These are phyloP conservation scores for Dillenia turbinata DNA, from an alignment of 164 flowering plant genomes.

Conservation along the genomic window DNA sequence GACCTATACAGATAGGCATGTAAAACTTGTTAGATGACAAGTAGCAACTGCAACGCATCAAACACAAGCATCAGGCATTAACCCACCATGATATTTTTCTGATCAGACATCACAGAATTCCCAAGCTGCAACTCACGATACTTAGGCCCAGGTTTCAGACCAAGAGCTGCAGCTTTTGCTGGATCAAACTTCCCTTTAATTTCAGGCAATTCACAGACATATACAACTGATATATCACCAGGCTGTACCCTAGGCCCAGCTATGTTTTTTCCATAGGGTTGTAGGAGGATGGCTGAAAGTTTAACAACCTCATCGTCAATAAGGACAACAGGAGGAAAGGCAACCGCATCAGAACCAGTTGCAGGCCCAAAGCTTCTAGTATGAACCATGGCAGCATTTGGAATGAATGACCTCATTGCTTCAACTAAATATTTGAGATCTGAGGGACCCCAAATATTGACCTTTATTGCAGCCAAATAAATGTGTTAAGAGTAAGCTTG, in stretches of 20 bases:
- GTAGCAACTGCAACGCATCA: too few relatives aligned
- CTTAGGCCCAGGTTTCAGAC: slow-evolving; percentile 83
- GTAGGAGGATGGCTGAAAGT: slow-evolving; percentile 74
- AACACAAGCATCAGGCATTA: neutral
- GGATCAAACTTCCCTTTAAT: slow-evolving; percentile 89
- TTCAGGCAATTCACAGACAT: slow-evolving; percentile 89
- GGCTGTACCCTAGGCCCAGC: slow-evolving; percentile 33
- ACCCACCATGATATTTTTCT: slow-evolving; percentile 61
- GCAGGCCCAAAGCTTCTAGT: slow-evolving; percentile 74
- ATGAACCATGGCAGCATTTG: slow-evolving; percentile 92
- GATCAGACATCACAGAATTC: slow-evolving; percentile 81
- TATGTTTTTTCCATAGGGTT: slow-evolving; percentile 27
- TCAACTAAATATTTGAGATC: slow-evolving; percentile 78
- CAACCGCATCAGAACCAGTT: slow-evolving; percentile 23
- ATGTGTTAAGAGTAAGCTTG: neutral
- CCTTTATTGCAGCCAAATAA: slow-evolving; percentile 40
- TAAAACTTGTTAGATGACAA: neutral
- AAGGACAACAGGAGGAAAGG: slow-evolving; percentile 47
- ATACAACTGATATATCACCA: slow-evolving; percentile 82
- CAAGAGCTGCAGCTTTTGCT: slow-evolving; percentile 75
- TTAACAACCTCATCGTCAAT: slow-evolving; percentile 81
- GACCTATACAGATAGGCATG: slow-evolving; percentile 46
- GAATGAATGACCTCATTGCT: slow-evolving; percentile 88
- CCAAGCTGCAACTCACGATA: slow-evolving; percentile 81
- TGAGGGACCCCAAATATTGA: slow-evolving; percentile 93